Conservation (phyloP, 441 rosid genomes). For the Syzygium malaccense region DNA sequence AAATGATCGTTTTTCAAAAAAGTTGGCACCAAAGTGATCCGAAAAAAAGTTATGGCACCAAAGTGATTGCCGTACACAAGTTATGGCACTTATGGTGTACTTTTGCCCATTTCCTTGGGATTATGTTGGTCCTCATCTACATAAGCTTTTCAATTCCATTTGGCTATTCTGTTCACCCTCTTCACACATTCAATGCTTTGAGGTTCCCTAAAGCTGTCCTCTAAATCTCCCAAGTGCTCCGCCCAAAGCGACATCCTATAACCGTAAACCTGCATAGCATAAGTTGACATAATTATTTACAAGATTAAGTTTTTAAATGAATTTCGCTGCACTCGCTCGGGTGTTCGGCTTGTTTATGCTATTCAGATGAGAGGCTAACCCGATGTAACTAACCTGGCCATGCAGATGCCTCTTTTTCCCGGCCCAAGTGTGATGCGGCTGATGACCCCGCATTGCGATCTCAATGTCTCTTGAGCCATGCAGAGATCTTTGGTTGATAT, state of each 20-base stretch:
- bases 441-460: background rate
- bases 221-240: background rate
- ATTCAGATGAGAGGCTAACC: background rate
- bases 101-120: constrained; percentile 19
- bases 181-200: background rate
- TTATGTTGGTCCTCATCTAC: background rate
- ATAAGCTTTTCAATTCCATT: background rate
- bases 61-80: too few relatives aligned
- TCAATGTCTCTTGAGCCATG: background rate
- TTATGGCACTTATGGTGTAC: too few relatives aligned
- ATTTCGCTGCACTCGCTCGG: background rate
- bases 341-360: background rate
- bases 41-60: too few relatives aligned
- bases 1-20: too few relatives aligned
- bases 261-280: background rate
- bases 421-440: background rate
- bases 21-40: too few relatives aligned
- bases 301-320: background rate
- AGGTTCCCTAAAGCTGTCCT: background rate
- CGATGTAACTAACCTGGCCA: background rate
- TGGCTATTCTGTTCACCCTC: background rate
- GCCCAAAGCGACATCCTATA: background rate
- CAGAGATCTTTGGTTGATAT: constrained; percentile 5
- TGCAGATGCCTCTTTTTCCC: background rate
- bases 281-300: background rate